These are phyloP conservation scores for Suillus plorans DNA, from an alignment of 768 basidiomycete species.

Conservation along the genomic window DNA sequence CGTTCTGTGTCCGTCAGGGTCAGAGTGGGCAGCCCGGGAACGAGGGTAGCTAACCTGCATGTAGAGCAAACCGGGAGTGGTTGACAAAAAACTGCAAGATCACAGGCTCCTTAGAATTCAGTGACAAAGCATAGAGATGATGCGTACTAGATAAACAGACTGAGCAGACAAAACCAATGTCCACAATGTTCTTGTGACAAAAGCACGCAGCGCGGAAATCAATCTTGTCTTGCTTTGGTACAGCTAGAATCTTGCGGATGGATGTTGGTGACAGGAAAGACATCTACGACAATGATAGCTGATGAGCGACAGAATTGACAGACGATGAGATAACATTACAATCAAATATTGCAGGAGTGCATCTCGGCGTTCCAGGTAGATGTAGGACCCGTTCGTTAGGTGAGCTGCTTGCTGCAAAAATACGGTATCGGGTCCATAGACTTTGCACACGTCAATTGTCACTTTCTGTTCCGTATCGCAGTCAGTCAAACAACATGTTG, in stretches of 20 bases:
- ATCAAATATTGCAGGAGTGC: conserved; percentile 92
- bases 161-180: conserved; percentile 98
- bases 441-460: conserved; percentile 93
- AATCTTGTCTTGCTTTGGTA: conserved; percentile 92
- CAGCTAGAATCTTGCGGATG: conserved; percentile 73
- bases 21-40: conserved; percentile 6
- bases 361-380: conserved; percentile 75
- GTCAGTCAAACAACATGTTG: neutral
- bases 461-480: conserved; percentile 64
- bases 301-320: conserved; percentile 3
- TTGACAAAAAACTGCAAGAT: conserved; percentile 79
- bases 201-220: conserved; percentile 98
- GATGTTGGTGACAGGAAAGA: conserved; percentile 71
- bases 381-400: conserved; percentile 92
- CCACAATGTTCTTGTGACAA: conserved; percentile 96
- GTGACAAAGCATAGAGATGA: conserved; percentile 10
- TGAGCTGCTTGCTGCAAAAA: conserved; percentile 98
- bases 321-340: conserved; percentile 37
- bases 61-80: conserved; percentile 93
- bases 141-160: conserved; percentile 92
- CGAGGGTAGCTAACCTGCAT: conserved; percentile 65
- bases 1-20: conserved; percentile 50
- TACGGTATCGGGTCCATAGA: conserved; percentile 86
- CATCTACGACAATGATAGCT: conserved; percentile 56
- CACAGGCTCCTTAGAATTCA: conserved; percentile 3